Evolutionary conservation across 1,139 yeast species (phyloP), one percentile per base, ranked within the genome.

Genomic region (Suhomyces panamericanus): DNA sequence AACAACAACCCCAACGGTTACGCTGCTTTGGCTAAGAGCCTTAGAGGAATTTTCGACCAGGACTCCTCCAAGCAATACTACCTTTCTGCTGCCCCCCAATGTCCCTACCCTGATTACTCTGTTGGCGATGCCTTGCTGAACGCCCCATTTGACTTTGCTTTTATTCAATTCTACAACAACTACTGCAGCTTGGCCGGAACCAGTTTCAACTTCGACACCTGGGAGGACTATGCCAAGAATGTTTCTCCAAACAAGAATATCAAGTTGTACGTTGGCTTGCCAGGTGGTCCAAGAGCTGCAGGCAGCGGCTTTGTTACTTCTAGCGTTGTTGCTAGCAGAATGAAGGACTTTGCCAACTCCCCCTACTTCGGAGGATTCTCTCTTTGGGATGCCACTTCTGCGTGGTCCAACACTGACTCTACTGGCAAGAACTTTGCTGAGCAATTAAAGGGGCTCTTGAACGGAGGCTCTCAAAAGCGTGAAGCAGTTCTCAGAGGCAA

Each of bases 81-180:
- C 64, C 70, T 91, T 40, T 81, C 96, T 43, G 96, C 96, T 51
- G 96, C 98, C 52, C 98, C 98, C 26, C 98, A 91, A 71, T 91
- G 98, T 70, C 87, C 85, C 15, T 87, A 83, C 62, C 98, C 97
- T 16, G 98, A 91, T 69, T 89, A 85, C 7, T 81, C 87, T 37
- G 82, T 86, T 35, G 95, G 96, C 50, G 80, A 81, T 44, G 68
- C 86, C 32, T 66, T 91, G 55, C 70, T 71, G 17, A 67, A 77
- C 32, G 80, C 87, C 15, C 73, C 79, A 36, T 70, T 91, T 52
- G 98, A 91, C 67, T 89, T 85, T 66, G 93, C 93, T 2, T 89
- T 87, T 59, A 80, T 91, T 56, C 98, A 91, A 72, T 91, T 91
- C 71, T 91, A 91, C 77, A 91, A 91, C 77, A 91, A 91, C 68